Evolutionary conservation across 768 basidiomycete genomes (phyloP).

Genomic region (Termitomyces sp.): DNA sequence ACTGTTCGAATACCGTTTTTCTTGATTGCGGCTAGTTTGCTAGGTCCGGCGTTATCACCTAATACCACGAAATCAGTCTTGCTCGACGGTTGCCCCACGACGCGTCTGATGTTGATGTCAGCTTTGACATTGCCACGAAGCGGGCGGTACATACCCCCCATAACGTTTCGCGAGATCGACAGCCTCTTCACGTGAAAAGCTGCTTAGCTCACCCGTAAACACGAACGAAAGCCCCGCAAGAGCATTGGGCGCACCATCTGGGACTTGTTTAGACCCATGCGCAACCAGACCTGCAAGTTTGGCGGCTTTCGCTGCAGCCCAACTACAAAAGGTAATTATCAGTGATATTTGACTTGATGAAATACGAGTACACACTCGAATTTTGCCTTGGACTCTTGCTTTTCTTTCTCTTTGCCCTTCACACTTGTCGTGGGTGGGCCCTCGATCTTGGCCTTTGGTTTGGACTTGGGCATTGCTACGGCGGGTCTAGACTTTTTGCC

Average conservation of each 20-base stretch:
- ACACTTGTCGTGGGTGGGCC: neutral
- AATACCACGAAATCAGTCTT: constrained; percentile 89
- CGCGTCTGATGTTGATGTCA: constrained; percentile 49
- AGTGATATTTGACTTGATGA: neutral
- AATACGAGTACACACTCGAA: constrained; percentile 20
- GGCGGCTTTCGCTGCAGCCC: constrained; percentile 50
- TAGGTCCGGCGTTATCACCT: constrained; percentile 82
- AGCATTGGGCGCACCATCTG: constrained; percentile 67
- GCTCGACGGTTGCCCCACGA: constrained; percentile 81
- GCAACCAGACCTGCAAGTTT: constrained; percentile 58
- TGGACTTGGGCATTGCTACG: constrained; percentile 14
- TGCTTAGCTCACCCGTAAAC: constrained; percentile 89
- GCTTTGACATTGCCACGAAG: neutral
- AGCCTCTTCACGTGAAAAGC: constrained; percentile 85
- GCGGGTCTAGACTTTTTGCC: constrained; percentile 5
- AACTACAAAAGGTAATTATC: constrained; percentile 19
- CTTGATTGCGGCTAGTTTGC: constrained; percentile 83
- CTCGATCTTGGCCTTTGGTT: constrained; percentile 8
- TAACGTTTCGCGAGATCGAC: constrained; percentile 86
- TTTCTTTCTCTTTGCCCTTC: constrained; percentile 11
- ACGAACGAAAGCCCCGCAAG: constrained; percentile 87
- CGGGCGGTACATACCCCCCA: constrained; percentile 64
- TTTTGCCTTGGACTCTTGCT: constrained; percentile 16
- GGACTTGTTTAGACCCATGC: constrained; percentile 64
- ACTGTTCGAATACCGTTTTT: constrained; percentile 73